Evolutionary conservation across 2,329 filamentous ascomycete genomes (phyloP).

Genomic region (Colletotrichum sp.): DNA sequence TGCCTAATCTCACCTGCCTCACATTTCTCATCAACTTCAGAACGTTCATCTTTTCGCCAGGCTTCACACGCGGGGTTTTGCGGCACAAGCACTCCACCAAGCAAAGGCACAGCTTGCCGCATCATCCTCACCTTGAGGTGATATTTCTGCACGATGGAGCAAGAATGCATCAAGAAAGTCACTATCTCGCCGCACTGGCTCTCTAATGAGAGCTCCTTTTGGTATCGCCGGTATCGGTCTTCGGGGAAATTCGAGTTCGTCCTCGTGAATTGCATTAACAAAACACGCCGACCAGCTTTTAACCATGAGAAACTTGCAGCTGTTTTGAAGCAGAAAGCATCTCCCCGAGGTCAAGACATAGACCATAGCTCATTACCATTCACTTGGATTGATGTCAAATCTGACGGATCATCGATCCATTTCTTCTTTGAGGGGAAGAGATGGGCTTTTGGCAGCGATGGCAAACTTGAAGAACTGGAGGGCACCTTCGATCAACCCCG

Average conservation of each 20-base stretch:
- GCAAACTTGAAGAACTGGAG: not conserved
- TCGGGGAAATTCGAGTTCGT: conserved; percentile 25
- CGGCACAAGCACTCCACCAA: not conserved
- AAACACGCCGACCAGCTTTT: conserved; percentile 23
- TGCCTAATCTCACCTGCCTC: not conserved
- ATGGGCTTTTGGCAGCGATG: not conserved
- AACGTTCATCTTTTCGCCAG: not conserved
- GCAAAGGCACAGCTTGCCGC: not conserved
- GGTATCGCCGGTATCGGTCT: conserved; percentile 26
- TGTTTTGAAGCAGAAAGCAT: not conserved
- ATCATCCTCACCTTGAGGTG: not conserved
- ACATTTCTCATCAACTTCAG: not conserved
- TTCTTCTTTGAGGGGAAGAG: conserved; percentile 24
- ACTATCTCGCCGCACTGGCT: conserved; percentile 28
- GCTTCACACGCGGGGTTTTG: not conserved
- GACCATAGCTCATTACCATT: conserved; percentile 24
- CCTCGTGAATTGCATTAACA: conserved; percentile 22
- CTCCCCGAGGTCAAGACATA: not conserved
- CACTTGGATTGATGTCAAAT: conserved; percentile 25
- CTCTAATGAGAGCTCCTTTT: conserved; percentile 24
- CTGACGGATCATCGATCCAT: conserved; percentile 14
- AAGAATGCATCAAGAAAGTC: not conserved
- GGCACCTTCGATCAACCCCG: conserved; percentile 10
- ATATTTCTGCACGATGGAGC: not conserved
- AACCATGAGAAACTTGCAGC: conserved; percentile 26